Evolutionary conservation across 2,329 filamentous ascomycete genomes (phyloP).

Genomic region (Fusarium sp.): DNA sequence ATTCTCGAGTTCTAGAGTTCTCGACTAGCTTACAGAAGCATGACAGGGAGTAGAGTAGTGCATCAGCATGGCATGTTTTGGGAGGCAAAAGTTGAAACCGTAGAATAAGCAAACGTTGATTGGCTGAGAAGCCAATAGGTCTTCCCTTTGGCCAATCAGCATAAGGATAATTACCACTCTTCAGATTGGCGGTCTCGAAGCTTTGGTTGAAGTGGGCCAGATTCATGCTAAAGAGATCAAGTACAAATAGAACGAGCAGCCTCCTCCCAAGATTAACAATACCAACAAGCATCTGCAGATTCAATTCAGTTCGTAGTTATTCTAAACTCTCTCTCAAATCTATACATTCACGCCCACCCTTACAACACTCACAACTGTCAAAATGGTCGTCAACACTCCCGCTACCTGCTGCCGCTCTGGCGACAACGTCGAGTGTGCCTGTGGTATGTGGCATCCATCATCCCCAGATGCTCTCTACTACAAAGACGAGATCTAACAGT

Average conservation of each 20-base stretch:
- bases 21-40: conserved; percentile 10
- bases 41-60: conserved; percentile 17
- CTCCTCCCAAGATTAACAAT: conserved; percentile 6
- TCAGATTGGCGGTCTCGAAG: conserved; percentile 1
- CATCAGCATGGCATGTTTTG: conserved; percentile 27
- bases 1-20: not conserved
- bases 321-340: not conserved
- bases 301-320: not conserved
- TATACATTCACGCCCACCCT: not conserved
- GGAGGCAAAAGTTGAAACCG: conserved; percentile 23
- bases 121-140: not conserved
- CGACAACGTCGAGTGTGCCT: conserved; percentile 61
- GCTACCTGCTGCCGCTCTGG: conserved; percentile 67
- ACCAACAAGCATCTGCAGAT: conserved; percentile 16
- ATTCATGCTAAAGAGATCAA: not conserved
- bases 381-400: conserved; percentile 48
- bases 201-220: conserved; percentile 26
- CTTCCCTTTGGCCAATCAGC: not conserved
- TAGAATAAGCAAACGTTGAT: conserved; percentile 43
- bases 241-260: conserved; percentile 42
- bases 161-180: conserved; percentile 22
- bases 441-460: conserved; percentile 57
- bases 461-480: not conserved
- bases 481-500: conserved; percentile 5
- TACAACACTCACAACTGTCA: conserved; percentile 24